Evolutionary conservation across 2,329 filamentous ascomycete species (phyloP).

Genomic region (Knufia fluminis): DNA sequence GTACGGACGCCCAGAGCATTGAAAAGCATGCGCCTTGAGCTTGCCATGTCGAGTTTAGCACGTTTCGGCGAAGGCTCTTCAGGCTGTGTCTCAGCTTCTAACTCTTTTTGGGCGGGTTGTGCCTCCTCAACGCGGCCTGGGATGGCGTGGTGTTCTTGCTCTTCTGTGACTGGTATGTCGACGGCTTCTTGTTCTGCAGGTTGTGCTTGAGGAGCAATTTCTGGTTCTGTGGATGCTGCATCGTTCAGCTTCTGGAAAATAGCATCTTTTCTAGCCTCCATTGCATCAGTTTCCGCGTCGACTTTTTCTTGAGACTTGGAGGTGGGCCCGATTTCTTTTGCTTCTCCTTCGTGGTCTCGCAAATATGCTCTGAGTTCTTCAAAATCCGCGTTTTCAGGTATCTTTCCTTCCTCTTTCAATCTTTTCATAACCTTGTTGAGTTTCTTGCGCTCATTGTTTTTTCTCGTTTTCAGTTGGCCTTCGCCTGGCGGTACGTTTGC

Average conservation of each 20-base stretch:
- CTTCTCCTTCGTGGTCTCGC: conserved; percentile 16
- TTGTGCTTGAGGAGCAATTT: background rate
- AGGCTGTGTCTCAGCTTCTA: conserved; percentile 45
- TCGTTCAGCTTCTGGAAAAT: background rate
- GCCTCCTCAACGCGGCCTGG: conserved; percentile 33
- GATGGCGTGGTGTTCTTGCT: background rate
- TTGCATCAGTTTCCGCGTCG: conserved; percentile 32
- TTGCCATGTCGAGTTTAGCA: conserved; percentile 48
- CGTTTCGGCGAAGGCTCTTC: conserved; percentile 36
- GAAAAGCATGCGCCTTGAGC: conserved; percentile 60
- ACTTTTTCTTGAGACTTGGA: conserved; percentile 19
- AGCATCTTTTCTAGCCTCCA: conserved; percentile 43
- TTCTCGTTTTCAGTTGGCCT: conserved; percentile 44
- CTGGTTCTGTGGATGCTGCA: background rate
- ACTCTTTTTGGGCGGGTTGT: conserved; percentile 43
- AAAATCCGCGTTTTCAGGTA: conserved; percentile 44
- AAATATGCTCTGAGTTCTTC: conserved; percentile 36
- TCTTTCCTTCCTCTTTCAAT: conserved; percentile 45
- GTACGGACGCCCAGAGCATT: conserved; percentile 60
- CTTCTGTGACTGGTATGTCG: background rate
- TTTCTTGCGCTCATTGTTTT: conserved; percentile 47
- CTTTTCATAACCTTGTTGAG: conserved; percentile 40
- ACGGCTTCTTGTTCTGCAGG: background rate
- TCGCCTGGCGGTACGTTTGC: conserved; percentile 33
- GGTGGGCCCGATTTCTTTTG: conserved; percentile 11